Base-by-base conservation (phyloP, 2,329 filamentous ascomycete genomes). In the Pyrenochaeta sp. region DNA sequence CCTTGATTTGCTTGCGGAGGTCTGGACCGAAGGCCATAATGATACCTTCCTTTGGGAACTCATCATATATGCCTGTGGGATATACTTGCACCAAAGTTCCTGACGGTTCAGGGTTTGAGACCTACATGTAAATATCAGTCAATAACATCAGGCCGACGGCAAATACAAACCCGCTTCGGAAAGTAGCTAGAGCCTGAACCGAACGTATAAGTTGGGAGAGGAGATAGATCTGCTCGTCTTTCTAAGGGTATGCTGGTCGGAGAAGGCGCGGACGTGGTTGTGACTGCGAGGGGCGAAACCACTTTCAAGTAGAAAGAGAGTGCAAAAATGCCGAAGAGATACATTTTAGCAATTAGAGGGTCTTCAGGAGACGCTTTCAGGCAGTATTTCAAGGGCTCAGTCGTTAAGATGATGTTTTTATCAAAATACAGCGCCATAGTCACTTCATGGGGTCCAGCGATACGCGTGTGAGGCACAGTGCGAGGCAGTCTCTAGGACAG, bases 31-130 rank as follows among this genome's bases (percentile, higher is more conserved):
- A 54, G 10, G 52, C 50, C 5, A 64, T 43, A 7, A 19, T 52
- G 22, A 64, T 48, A 19, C 61, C 61, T 28, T 59, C 53, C 10
- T 45, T 19, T 12, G 61, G 61, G 28, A 59, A 48, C 19, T 52
- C 52, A n/a, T 61, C 50, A 19, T 51, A 50, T 8, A 55, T 46
- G 3, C 61, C 55, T 3, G 50, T 56, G 15, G 61, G 61, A 28
- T 51, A 64, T 13, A 61, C 56, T 22, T 61, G 44, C 2, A 64
- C 32, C 4, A 13, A 39, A 2, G 36, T 39, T 13, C 36, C 36
- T 39, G 36, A n/a, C 13, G 36, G 36, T 19, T 39, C 36, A 5
- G 36, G 36, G 13, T 39, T 39, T 39, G 36, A 12, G 13, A 39
- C 36, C 36, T 39, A 19, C 19, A 30, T 30, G 28, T 30, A 5